These are phyloP conservation scores for Naematelia encephala DNA, from an alignment of 768 basidiomycete species.

Conservation along the genomic window DNA sequence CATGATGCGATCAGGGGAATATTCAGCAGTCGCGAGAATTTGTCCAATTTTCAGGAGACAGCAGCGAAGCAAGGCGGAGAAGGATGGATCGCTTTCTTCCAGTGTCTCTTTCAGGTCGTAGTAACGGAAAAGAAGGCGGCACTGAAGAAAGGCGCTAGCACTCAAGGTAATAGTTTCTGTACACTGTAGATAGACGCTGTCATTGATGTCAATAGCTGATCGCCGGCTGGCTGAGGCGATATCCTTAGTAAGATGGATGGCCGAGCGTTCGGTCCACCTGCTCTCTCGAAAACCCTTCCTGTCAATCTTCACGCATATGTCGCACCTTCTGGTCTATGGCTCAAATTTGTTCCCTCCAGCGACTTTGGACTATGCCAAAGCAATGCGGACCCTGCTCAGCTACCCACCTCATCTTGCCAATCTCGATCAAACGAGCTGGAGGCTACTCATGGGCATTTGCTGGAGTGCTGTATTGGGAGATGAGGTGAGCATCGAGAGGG, in stretches of 20 bases:
- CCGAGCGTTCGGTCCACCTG: slow-evolving; percentile 60
- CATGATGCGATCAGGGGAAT: slow-evolving; percentile 53
- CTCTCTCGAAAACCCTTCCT: slow-evolving; percentile 61
- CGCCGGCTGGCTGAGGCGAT: slow-evolving; percentile 65
- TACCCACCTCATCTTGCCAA: slow-evolving; percentile 76
- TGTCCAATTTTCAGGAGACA: slow-evolving; percentile 57
- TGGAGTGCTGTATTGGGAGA: slow-evolving; percentile 77
- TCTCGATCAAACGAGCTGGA: slow-evolving; percentile 65
- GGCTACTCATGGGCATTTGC: slow-evolving; percentile 62
- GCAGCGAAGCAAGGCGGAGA: slow-evolving; percentile 36
- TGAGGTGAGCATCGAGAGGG: slow-evolving; percentile 48
- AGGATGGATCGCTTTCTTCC: slow-evolving; percentile 66
- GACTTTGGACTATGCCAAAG: slow-evolving; percentile 76
- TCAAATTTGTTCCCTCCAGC: slow-evolving; percentile 62
- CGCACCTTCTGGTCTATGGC: slow-evolving; percentile 59
- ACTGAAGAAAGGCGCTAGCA: slow-evolving; percentile 50
- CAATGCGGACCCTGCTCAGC: slow-evolving; percentile 63
- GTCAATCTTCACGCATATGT: slow-evolving; percentile 64
- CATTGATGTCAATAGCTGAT: slow-evolving; percentile 52
- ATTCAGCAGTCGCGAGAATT: slow-evolving; percentile 49
- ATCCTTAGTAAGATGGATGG: slow-evolving; percentile 67
- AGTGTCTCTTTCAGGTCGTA: slow-evolving; percentile 68
- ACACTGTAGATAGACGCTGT: background rate
- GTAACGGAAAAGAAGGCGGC: slow-evolving; percentile 60
- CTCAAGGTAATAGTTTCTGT: slow-evolving; percentile 22